These are phyloP conservation scores for Penicillium sp. DNA, from an alignment of 2,329 filamentous ascomycete species.

Conservation along the genomic window DNA sequence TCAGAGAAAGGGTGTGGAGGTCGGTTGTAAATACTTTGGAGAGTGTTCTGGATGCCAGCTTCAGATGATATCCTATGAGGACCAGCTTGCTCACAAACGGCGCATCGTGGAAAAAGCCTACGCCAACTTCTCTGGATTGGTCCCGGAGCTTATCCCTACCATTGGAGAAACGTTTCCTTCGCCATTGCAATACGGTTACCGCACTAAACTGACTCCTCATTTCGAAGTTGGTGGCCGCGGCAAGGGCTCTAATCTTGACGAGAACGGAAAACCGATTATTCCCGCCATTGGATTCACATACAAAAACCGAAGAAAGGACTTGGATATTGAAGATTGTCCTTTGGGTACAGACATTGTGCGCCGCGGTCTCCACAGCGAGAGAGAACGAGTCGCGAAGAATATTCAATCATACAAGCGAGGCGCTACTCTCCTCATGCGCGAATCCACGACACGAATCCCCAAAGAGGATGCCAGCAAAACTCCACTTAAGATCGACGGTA, in stretches of 20 bases:
- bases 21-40: constrained; percentile 83
- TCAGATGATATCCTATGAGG: constrained; percentile 88
- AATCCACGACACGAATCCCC: constrained; percentile 68
- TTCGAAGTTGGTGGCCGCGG: constrained; percentile 69
- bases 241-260: constrained; percentile 50
- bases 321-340: constrained; percentile 97
- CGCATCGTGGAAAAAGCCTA: constrained; percentile 88
- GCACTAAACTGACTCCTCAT: constrained; percentile 95
- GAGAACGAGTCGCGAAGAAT: constrained; percentile 70
- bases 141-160: constrained; percentile 69
- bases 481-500: constrained; percentile 19
- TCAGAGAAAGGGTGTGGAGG: constrained; percentile 71
- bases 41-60: constrained; percentile 92
- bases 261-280: constrained; percentile 57
- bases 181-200: constrained; percentile 87
- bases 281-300: constrained; percentile 87
- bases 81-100: constrained; percentile 82
- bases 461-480: constrained; percentile 24
- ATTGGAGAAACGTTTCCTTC: constrained; percentile 85
- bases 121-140: constrained; percentile 81
- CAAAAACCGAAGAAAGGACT: constrained; percentile 74
- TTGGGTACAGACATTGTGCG: constrained; percentile 87
- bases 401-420: constrained; percentile 72
- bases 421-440: constrained; percentile 83
- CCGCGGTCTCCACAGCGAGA: constrained; percentile 73